Conservation (phyloP, 139 green algal genomes). For the Picochlorum sp. region DNA sequence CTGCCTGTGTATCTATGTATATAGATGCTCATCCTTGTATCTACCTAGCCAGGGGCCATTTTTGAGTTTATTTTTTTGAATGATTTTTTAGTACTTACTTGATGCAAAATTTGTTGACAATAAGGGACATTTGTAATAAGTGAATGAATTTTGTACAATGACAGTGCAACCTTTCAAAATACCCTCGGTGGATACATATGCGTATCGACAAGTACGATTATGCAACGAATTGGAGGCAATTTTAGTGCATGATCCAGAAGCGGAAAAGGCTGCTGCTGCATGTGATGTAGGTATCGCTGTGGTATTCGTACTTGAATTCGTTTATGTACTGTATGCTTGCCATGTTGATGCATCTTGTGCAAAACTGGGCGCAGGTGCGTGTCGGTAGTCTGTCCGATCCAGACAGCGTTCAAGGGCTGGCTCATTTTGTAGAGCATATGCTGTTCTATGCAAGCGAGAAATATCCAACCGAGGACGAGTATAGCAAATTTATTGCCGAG, state of each 20-base stretch:
- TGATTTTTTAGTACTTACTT: no score
- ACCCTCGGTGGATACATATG: conserved; percentile 33
- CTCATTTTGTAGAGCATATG: conserved; percentile 90
- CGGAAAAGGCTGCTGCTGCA: conserved; percentile 74
- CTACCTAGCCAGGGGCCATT: no score
- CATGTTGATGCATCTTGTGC: no score
- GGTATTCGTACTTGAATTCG: conserved; percentile 4
- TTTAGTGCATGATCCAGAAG: conserved; percentile 51
- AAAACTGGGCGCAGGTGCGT: conserved; percentile 60
- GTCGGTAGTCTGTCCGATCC: conserved; percentile 71
- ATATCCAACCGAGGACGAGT: conserved; percentile 50
- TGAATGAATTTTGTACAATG: no score
- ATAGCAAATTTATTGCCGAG: conserved; percentile 41
- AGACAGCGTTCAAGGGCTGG: conserved; percentile 52
- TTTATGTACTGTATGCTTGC: not conserved
- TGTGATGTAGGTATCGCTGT: no score
- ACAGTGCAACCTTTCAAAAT: not conserved
- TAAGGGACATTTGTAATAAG: no score
- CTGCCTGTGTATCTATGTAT: no score
- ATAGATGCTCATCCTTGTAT: no score
- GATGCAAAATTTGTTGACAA: no score
- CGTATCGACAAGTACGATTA: conserved; percentile 46
- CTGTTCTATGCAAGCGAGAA: conserved; percentile 79
- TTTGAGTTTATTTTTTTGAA: no score
- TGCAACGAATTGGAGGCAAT: conserved; percentile 53